Evolutionary conservation across 768 basidiomycete genomes (phyloP), one percentile per base, ranked within the genome.

Genomic region (Lactarius akahatsu): DNA sequence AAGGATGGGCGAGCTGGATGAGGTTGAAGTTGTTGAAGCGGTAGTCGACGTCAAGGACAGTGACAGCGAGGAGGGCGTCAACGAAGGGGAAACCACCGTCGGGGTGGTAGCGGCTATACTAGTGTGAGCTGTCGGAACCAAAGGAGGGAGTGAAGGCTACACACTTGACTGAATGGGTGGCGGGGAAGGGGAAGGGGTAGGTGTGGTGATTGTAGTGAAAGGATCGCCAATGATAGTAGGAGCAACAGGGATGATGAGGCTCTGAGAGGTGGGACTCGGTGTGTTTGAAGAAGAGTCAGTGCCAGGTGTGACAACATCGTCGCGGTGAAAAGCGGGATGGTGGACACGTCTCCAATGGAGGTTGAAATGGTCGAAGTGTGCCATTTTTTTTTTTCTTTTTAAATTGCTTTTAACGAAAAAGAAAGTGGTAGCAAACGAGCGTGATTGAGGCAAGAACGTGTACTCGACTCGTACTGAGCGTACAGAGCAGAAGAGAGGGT

Each of bases 351-450:
- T 59, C 36, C 59, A 2, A 36, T n/a, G 23, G 11, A 28, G 8
- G 34, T n/a, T 1, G 41, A 55, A 7, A 36, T 60, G 43, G 28
- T 23, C 0, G 43, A 56, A 8, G 38, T 63, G 58, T 13, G 45
- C 54, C 68, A 69, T 45, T 30, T 55, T 26, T 38, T 45, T 4
- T 26, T 26, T 26, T 15, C 4, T 15, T 11, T 4, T 11, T 50
- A 7, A 15, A 2, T 15, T 11, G 1, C 30, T 11, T 50, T 15
- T 50, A 13, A 2, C n/a, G 10, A 7, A 6, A 32, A 47, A 38
- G 34, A 66, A 23, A 16, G 61, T 28, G 45, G n/a, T 18, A 20
- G 38, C 2, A 65, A 68, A 68, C 13, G 64, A 68, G 28, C 10
- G 64, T 66, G 64, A 32, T 16, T 2, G 28, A 32, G 41, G 34